Evolutionary conservation across 2,329 filamentous ascomycete species (phyloP), one percentile per base, ranked within the genome.

Genomic region (Xylaria sp.): DNA sequence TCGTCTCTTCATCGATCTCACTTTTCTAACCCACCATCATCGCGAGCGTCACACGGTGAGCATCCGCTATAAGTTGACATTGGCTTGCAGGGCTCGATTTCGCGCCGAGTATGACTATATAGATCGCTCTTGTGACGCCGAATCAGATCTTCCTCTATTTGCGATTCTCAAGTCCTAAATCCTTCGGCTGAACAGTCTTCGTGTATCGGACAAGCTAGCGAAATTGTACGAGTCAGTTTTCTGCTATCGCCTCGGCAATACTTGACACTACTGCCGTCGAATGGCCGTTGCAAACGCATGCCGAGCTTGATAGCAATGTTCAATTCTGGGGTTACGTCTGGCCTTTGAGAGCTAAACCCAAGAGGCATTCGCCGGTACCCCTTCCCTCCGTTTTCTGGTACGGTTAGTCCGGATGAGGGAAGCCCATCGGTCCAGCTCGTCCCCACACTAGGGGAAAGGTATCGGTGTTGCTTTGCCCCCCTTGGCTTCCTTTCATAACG

Each of bases 1-100:
- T 68, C 74, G 69, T 69, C 70, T 68, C 65, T 58, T 65, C 66
- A 66, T 67, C 46, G 64, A 69, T 68, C 55, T 34, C 52, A 18
- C 25, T 46, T 46, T 37, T 32, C 32, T 34, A 60, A 60, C 58
- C 37, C 39, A 44, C 63, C 23, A 48, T 46, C 20, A 56, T 60
- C 55, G 57, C 34, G 32, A 50, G 37, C 46, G 65, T 68, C 65
- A 65, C 34, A 18, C 37, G 46, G 46, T 51, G 23, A 68, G 61
- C 61, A 57, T 57, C 65, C 39, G 50, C 34, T 50, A 55, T 20
- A 28, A 37, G 25, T 61, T 37, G 34, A 37, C 55, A 56, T 63
- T 66, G 64, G 67, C 58, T 60, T 23, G 15, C 15, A n/a, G n/a
- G n/a, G 2, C 50, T 48, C 28, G 37, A 56, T 10, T n/a, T 59